Evolutionary conservation across 2,329 filamentous ascomycete species (phyloP).

Genomic region (Boeremia lycopersici): DNA sequence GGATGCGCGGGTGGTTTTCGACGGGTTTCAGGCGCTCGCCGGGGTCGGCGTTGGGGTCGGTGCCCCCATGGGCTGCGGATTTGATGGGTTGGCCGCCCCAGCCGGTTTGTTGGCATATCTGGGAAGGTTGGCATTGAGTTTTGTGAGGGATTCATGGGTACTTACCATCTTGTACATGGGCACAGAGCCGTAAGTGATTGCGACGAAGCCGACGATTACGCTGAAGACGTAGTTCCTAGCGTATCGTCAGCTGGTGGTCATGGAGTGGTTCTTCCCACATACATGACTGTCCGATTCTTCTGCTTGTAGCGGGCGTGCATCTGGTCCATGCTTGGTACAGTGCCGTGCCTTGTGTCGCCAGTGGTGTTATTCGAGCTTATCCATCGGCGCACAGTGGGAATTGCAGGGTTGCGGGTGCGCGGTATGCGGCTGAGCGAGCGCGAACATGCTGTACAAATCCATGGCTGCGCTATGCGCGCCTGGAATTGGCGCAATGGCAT

Average conservation of each 20-base stretch:
- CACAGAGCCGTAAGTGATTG: constrained; percentile 81
- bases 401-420: constrained; percentile 25
- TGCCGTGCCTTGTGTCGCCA: constrained; percentile 38
- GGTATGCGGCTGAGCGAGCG: constrained; percentile 31
- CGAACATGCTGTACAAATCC: constrained; percentile 47
- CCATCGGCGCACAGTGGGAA: constrained; percentile 34
- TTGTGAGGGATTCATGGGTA: neutral
- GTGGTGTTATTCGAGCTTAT: constrained; percentile 37
- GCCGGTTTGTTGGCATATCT: constrained; percentile 85
- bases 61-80: constrained; percentile 70
- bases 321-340: constrained; percentile 65
- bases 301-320: constrained; percentile 67
- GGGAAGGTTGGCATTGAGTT: neutral
- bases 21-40: constrained; percentile 81
- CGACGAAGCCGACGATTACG: constrained; percentile 78
- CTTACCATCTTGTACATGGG: constrained; percentile 85
- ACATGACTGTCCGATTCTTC: constrained; percentile 73
- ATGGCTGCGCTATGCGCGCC: constrained; percentile 33
- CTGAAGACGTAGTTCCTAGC: constrained; percentile 75
- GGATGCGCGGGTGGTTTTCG: constrained; percentile 79
- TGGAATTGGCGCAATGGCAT: constrained; percentile 26
- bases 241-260: constrained; percentile 6
- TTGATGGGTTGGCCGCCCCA: constrained; percentile 94
- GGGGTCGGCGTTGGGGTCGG: constrained; percentile 64
- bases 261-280: constrained; percentile 24